Percentiles rank a stretch among this genome's conserved stretches.
These are phyloP conservation scores for Colletotrichum eremochloae DNA, from an alignment of 2,329 filamentous ascomycete genomes.

Conservation along the genomic window DNA sequence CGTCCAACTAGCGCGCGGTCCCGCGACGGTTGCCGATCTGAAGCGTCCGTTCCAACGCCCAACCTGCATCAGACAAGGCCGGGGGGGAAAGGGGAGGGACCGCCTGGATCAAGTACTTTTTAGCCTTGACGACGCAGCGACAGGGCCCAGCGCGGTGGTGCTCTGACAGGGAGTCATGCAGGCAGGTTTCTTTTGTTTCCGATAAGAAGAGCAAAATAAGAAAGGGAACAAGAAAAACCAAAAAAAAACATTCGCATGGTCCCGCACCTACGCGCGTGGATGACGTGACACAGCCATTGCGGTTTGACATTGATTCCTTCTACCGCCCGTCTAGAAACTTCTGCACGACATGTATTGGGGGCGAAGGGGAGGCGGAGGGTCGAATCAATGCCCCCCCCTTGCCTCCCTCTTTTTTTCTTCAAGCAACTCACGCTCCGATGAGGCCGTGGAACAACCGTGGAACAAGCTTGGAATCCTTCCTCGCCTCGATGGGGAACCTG, in stretches of 20 bases:
- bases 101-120: no score
- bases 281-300: conserved; percentile 3
- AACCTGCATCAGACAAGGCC: background rate
- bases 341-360: background rate
- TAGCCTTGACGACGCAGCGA: conserved; percentile 15
- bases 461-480: conserved; percentile 16
- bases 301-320: conserved; percentile 2
- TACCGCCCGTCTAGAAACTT: conserved; percentile 34
- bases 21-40: background rate
- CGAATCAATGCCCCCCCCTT: background rate
- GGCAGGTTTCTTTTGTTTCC: background rate
- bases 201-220: background rate
- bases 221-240: no score
- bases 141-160: conserved; percentile 8
- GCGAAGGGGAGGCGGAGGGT: background rate
- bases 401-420: background rate
- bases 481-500: background rate
- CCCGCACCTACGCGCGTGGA: background rate
- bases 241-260: background rate
- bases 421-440: conserved; percentile 19
- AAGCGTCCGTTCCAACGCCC: background rate
- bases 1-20: background rate
- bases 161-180: background rate
- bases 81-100: no score
- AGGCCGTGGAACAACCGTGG: conserved; percentile 19